These are phyloP conservation scores for Entomophthora muscae DNA, from an alignment of 371 early-diverging fungal species.

Conservation along the genomic window DNA sequence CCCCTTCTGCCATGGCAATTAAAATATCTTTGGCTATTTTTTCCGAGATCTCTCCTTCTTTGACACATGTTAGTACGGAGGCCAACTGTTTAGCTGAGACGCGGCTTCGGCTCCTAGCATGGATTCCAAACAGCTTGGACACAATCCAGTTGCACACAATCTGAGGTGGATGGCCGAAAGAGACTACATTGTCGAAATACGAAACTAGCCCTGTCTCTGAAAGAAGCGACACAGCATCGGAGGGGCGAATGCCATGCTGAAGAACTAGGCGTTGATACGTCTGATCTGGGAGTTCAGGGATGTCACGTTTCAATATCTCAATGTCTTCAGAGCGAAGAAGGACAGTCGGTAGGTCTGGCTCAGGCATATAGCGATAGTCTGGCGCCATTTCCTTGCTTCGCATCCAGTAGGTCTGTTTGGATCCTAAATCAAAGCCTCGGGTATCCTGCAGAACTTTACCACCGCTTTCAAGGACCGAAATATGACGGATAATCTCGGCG, in stretches of 20 bases:
- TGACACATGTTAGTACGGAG: background rate
- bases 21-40: background rate
- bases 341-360: conserved; percentile 64
- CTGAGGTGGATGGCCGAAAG: background rate
- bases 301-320: background rate
- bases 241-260: background rate
- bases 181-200: background rate
- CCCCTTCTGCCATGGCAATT: background rate
- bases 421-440: conserved; percentile 47
- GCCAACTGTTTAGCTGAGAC: background rate
- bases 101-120: background rate
- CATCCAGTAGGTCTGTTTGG: conserved; percentile 37
- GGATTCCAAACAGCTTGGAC: background rate
- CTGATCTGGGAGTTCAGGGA: background rate
- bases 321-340: conserved; percentile 13
- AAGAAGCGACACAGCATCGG: background rate
- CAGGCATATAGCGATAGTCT: conserved; percentile 89
- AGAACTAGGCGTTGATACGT: background rate
- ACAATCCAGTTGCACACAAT: background rate
- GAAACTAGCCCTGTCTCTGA: background rate
- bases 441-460: conserved; percentile 45
- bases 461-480: conserved; percentile 31
- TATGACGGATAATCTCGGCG: conserved; percentile 62
- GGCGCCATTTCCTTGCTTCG: conserved; percentile 65
- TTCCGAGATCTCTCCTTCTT: background rate